phyloP scores from a whole-genome alignment of 345 rosid genomes.

The Acer yangbiense region DNA sequence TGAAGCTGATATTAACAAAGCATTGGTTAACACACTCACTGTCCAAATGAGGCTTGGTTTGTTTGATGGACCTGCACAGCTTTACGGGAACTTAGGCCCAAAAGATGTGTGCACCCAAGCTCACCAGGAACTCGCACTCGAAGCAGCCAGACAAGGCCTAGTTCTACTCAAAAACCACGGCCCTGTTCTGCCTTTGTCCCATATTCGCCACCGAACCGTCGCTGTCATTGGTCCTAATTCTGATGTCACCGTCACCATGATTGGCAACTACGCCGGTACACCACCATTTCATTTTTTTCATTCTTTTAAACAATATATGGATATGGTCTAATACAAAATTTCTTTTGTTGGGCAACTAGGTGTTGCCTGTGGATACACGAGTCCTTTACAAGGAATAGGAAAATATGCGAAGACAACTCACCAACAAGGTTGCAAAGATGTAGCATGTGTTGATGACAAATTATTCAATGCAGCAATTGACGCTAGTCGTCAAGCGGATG shows the following conservation, averaged over 20 bases:
- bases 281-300: background rate
- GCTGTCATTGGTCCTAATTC: slow-evolving; percentile 90
- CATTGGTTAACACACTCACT: slow-evolving; percentile 63
- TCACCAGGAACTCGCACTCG: slow-evolving; percentile 80
- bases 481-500: slow-evolving; percentile 60
- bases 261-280: slow-evolving; percentile 92
- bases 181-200: slow-evolving; percentile 63
- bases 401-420: slow-evolving; percentile 52
- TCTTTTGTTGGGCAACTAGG: slow-evolving; percentile 25
- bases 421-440: slow-evolving; percentile 65
- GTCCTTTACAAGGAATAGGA: slow-evolving; percentile 67
- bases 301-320: background rate
- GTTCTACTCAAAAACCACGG: slow-evolving; percentile 79
- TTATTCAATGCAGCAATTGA: slow-evolving; percentile 52
- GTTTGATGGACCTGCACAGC: slow-evolving; percentile 67
- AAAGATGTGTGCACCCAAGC: slow-evolving; percentile 73
- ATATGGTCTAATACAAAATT: background rate
- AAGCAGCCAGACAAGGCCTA: slow-evolving; percentile 89
- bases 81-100: slow-evolving; percentile 65
- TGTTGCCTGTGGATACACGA: slow-evolving; percentile 73
- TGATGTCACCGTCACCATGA: slow-evolving; percentile 74
- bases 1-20: slow-evolving; percentile 60
- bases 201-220: slow-evolving; percentile 47
- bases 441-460: slow-evolving; percentile 55
- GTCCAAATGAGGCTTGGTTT: slow-evolving; percentile 94